Base-by-base conservation (phyloP, 2,329 filamentous ascomycete species). In the Penicillium janthinellum region DNA sequence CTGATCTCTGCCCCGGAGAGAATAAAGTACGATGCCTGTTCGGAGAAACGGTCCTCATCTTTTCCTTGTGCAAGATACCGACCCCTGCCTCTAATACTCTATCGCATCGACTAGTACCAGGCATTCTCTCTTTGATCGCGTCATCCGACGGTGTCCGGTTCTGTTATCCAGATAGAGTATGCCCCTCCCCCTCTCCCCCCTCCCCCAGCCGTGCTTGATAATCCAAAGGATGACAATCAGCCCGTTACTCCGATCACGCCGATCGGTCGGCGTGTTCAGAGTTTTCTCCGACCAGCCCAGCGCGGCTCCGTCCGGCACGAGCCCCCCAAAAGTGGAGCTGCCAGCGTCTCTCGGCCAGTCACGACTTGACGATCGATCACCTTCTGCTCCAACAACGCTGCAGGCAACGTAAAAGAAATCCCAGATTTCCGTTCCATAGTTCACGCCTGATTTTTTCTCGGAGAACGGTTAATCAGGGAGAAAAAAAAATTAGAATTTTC, bases 331-430 rank as follows among this genome's bases (percentile, higher is more conserved):
- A 38, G 66, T 69, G 67, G 67, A 66, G 56, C 54, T 20, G 44
- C 41, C 49, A 31, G 41, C 52, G 39, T 17, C 41, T 62, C 41
- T 61, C n/a, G 45, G 41, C 67, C 67, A 69, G 55, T 69, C 53
- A 54, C 45, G 47, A 15, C 42, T 25, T 44, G 34, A 44, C 57
- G 61, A 65, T 61, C 58, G 45, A 64, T 67, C 63, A 54, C 54
- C 62, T 56, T 64, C 60, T 61, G 59, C 62, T 60, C 50, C 61
- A 59, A 57, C 45, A 64, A 50, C 39, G 54, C 60, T 54, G 58
- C 56, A 54, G 57, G 50, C 65, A 67, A 71, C 67, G 69, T 73
- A 72, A 73, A 66, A 68, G 62, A 70, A 71, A 70, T 58, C 42
- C 52, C 48, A 45, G 51, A 54, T 59, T 35, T 25, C 52, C 52